phyloP scores from a whole-genome alignment of 257 asterid species.

The Vinca minor region DNA sequence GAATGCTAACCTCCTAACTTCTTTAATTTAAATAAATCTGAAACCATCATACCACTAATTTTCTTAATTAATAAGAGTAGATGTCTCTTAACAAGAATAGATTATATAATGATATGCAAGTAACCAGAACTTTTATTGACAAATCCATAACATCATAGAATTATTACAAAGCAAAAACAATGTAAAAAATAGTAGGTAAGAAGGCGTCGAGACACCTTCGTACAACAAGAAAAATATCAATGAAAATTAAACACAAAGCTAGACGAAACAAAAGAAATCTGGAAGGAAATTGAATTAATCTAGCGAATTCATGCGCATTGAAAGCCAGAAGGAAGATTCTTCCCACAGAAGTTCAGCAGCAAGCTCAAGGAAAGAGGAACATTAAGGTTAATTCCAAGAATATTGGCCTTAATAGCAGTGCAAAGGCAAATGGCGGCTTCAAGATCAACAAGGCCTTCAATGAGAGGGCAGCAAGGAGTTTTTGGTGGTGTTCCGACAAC shows the following conservation, averaged over 20 bases:
- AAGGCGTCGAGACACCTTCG: neutral
- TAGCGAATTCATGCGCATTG: conserved; percentile 8
- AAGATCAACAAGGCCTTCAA: conserved; percentile 24
- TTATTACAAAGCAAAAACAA: no score
- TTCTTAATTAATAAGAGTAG: no score
- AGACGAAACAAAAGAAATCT: neutral
- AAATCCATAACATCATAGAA: neutral
- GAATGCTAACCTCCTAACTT: no score
- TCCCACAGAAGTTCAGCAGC: conserved; percentile 26
- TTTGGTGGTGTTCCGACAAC: conserved; percentile 19
- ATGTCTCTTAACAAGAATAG: no score
- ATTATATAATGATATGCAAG: no score
- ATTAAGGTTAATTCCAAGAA: conserved; percentile 25
- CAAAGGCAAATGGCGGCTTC: conserved; percentile 33
- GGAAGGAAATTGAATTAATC: neutral
- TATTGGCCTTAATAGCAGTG: conserved; percentile 30
- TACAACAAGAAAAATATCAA: neutral
- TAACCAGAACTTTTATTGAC: neutral
- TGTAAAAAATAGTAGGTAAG: no score
- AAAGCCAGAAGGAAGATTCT: conserved; percentile 23
- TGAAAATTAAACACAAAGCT: neutral
- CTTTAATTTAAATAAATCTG: no score
- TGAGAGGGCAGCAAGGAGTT: conserved; percentile 22
- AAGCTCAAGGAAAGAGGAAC: conserved; percentile 23
- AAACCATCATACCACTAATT: no score